Percentiles rank a stretch among this genome's conserved stretches.
Evolutionary conservation across 108 stramenopile genomes (phyloP).

Genomic region (Cyclotella cryptica): DNA sequence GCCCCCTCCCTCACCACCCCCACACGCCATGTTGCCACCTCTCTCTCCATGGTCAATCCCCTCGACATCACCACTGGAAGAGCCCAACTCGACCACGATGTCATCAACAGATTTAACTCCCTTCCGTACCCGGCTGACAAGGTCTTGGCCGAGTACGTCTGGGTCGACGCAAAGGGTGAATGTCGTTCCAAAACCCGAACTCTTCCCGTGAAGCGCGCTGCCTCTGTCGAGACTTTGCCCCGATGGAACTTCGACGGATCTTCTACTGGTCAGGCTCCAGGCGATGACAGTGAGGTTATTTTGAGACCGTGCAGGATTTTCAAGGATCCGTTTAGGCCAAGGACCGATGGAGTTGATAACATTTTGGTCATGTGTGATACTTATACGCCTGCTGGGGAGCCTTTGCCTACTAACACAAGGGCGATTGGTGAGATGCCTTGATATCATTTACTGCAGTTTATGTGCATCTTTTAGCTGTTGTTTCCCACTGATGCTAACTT

Average conservation of each 20-base stretch:
- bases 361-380: constrained; percentile 97
- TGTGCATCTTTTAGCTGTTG: constrained; percentile 3
- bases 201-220: constrained; percentile 61
- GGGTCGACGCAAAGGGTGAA: constrained; percentile 91
- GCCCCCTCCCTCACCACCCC: constrained; percentile 7
- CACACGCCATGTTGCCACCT: constrained; percentile 1
- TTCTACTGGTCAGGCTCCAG: constrained; percentile 96
- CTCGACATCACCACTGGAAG: constrained; percentile 62
- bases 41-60: constrained; percentile 38
- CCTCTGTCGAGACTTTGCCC: constrained; percentile 71
- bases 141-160: constrained; percentile 90
- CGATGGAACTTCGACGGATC: constrained; percentile 98
- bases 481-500: background rate
- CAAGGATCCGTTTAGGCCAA: constrained; percentile 94
- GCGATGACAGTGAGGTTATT: constrained; percentile 97
- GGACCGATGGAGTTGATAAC: constrained; percentile 82
- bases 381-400: constrained; percentile 91
- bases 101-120: constrained; percentile 65
- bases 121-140: constrained; percentile 76
- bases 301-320: constrained; percentile 87
- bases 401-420: constrained; percentile 87
- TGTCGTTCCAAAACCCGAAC: constrained; percentile 90
- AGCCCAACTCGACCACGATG: constrained; percentile 78
- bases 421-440: constrained; percentile 70
- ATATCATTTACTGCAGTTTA: background rate